A percentile compares a stretch with the other conserved stretches of the same genome.
These are phyloP conservation scores for Yamadazyma jaroonii DNA, from an alignment of 1,139 yeast species.

Conservation along the genomic window DNA sequence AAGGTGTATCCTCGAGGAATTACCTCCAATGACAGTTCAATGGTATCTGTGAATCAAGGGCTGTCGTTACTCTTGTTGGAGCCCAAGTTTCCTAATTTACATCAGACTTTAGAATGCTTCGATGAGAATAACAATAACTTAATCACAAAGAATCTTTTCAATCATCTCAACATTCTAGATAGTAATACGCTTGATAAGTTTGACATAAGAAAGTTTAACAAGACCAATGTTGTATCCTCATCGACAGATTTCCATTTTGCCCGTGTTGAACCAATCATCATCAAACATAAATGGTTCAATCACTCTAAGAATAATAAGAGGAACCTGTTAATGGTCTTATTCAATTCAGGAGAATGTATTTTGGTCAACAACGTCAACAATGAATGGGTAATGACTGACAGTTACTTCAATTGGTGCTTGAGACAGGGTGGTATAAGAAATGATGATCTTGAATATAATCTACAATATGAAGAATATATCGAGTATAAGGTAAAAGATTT, in stretches of 20 bases:
- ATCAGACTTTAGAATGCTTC: conserved; percentile 16
- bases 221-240: conserved; percentile 23
- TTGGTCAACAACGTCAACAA: conserved; percentile 26
- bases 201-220: conserved; percentile 30
- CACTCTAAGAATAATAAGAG: conserved; percentile 23
- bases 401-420: conserved; percentile 27
- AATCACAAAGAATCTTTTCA: conserved; percentile 29
- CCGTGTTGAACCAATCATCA: conserved; percentile 33
- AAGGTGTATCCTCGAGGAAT: conserved; percentile 23
- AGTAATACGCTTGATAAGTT: conserved; percentile 26
- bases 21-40: conserved; percentile 37
- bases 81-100: conserved; percentile 39
- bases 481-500: conserved; percentile 30
- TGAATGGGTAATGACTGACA: conserved; percentile 22
- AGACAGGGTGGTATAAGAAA: conserved; percentile 17
- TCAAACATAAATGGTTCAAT: conserved; percentile 38
- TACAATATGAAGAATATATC: conserved; percentile 18
- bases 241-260: conserved; percentile 31
- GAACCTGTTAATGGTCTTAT: conserved; percentile 31
- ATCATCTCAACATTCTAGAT: conserved; percentile 25
- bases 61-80: conserved; percentile 34
- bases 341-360: conserved; percentile 40
- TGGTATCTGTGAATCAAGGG: conserved; percentile 38
- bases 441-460: conserved; percentile 15
- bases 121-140: conserved; percentile 15